Conservation (phyloP, 2,329 filamentous ascomycete genomes). For the Bertia moriformis region DNA sequence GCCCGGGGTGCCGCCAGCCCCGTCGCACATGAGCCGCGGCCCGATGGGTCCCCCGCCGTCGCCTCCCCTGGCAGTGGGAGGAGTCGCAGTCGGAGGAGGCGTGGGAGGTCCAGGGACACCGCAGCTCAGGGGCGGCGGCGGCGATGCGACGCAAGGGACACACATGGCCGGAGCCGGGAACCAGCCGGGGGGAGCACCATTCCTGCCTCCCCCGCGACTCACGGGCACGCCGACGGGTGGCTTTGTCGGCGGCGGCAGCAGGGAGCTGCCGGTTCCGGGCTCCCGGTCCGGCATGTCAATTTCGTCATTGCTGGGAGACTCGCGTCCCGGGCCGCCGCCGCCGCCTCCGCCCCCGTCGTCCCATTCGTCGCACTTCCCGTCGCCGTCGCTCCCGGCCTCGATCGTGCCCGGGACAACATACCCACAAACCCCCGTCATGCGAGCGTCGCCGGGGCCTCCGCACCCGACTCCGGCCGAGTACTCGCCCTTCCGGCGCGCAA, state of each 20-base stretch:
- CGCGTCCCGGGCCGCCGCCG: background rate
- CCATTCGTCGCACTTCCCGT: background rate
- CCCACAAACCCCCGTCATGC: background rate
- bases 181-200: background rate
- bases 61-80: no score
- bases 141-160: no score
- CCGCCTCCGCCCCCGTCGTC: no score
- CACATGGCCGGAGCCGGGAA: no score
- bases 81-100: no score
- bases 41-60: background rate
- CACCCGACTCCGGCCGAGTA: no score
- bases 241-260: no score
- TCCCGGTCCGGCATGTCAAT: background rate
- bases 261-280: background rate
- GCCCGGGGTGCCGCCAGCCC: no score
- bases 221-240: no score
- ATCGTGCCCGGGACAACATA: background rate
- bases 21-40: background rate
- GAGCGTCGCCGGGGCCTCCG: background rate
- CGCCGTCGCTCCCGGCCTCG: background rate
- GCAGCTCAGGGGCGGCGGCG: background rate
- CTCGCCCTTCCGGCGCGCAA: background rate
- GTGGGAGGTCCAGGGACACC: no score
- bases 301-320: background rate
- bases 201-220: background rate